phyloP scores from a whole-genome alignment of 306 rosid species.

The Alnus rubra region DNA sequence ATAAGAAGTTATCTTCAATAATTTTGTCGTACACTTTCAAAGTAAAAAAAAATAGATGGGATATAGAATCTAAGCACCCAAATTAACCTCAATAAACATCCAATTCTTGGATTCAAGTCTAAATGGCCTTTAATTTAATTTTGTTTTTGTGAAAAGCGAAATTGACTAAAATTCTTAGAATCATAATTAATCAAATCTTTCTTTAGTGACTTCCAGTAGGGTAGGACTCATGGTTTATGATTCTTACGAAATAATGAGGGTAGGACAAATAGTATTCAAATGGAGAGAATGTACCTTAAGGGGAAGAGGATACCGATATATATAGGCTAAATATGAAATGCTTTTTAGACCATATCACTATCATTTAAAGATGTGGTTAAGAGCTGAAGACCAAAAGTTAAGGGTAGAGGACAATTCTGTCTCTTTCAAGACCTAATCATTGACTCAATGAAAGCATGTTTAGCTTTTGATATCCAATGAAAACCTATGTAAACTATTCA shows the following conservation, averaged over 20 bases:
- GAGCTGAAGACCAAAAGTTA: slow-evolving; percentile 14
- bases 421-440: slow-evolving; percentile 26
- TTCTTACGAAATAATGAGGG: neutral
- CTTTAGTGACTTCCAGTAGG: neutral
- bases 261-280: too few relatives aligned
- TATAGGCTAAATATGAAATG: slow-evolving; percentile 8
- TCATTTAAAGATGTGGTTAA: slow-evolving; percentile 11
- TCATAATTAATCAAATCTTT: neutral
- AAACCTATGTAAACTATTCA: slow-evolving; percentile 13
- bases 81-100: neutral
- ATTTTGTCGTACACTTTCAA: neutral
- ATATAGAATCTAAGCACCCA: neutral
- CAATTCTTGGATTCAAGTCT: neutral
- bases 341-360: slow-evolving; percentile 35
- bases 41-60: neutral
- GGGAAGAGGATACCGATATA: neutral
- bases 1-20: neutral
- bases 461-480: slow-evolving; percentile 37
- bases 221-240: neutral
- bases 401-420: slow-evolving; percentile 28
- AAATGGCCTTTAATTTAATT: neutral
- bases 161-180: neutral
- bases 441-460: slow-evolving; percentile 25
- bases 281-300: neutral
- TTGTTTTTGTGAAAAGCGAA: neutral